Conservation (phyloP, 2,329 filamentous ascomycete genomes). For the Fusarium heterosporum region DNA sequence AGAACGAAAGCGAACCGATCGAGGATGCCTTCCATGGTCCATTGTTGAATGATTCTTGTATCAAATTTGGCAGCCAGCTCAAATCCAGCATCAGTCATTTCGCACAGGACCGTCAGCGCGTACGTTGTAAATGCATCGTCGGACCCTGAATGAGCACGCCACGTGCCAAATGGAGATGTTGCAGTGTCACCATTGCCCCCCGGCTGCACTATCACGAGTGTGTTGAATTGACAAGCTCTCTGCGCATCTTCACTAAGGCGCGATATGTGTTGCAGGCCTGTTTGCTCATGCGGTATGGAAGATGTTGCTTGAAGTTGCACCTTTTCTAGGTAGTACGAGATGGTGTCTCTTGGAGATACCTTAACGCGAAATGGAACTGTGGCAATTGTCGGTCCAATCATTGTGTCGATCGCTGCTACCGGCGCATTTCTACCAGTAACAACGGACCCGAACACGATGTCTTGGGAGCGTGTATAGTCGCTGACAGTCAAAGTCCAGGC, state of each 20-base stretch:
- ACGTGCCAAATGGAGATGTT: not conserved
- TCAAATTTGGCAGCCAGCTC: conserved; percentile 30
- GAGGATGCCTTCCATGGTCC: not conserved
- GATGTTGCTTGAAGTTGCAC: not conserved
- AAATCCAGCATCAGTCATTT: not conserved
- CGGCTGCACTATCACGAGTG: not conserved
- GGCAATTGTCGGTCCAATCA: conserved; percentile 50
- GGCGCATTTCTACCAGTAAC: not conserved
- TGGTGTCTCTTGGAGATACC: not conserved
- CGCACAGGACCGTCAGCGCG: not conserved
- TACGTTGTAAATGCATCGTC: not conserved
- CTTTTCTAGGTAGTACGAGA: not conserved
- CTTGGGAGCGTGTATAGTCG: not conserved
- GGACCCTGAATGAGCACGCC: not conserved
- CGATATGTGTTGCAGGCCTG: not conserved
- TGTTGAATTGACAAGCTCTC: not conserved
- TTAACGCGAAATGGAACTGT: conserved; percentile 45
- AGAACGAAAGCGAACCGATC: not conserved
- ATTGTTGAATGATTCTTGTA: conserved; percentile 8
- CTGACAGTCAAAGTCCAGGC: not conserved
- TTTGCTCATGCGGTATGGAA: not conserved
- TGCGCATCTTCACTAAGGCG: not conserved
- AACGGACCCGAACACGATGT: not conserved
- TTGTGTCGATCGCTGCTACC: not conserved
- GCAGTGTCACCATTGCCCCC: not conserved